Base-by-base conservation (phyloP, 495 filamentous ascomycete species). In the Aspergillus nidulans region DNA sequence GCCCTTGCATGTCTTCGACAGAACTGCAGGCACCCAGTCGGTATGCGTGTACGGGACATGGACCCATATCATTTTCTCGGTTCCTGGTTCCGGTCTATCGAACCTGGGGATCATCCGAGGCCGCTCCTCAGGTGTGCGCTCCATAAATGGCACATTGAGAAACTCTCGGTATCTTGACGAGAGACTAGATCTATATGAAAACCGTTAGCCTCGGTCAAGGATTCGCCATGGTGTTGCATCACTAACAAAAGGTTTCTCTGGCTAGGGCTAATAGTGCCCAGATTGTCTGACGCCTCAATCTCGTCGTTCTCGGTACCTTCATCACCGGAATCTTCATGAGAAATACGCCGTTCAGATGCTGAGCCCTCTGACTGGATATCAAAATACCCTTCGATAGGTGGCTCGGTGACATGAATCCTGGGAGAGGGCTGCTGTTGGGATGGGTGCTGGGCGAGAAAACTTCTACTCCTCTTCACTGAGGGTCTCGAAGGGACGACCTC, bases 1-100 rank as follows among this genome's bases (percentile, higher is more conserved):
- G 32, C 62, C 65, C n/a, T 61, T 44, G 25, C 58, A 62, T 4
- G 59, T 58, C 5, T 55, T 60, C 0, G 59, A 53, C 6, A 67
- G 64, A 13, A 68, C 53, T 19, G 56, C 61, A 21, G 79, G 81
- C 12, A 87, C 85, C 85, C 85, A 88, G 6, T 77, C 75, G 2
- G 85, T 79, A 63, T 87, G 83, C 4, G 80, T 87, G 55, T 79
- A 87, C 0, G 84, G 84, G 24, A 86, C 65, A 61, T 88, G 85
- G 34, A 86, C 79, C 85, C 85, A 88, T 50, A 81, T 74, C 32
- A 87, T 77, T 60, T 83, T 71, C 48, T 77, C 73, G 0, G 64
- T 73, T 13, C 63, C 68, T 38, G 67, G 60, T 44, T 72, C 71
- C 5, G 75, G 72, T 24, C 70, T 62, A 51, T 72, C 70, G 51